These are phyloP conservation scores for Cladobotryum protrusum DNA, from an alignment of 2,329 filamentous ascomycete genomes.

Conservation along the genomic window DNA sequence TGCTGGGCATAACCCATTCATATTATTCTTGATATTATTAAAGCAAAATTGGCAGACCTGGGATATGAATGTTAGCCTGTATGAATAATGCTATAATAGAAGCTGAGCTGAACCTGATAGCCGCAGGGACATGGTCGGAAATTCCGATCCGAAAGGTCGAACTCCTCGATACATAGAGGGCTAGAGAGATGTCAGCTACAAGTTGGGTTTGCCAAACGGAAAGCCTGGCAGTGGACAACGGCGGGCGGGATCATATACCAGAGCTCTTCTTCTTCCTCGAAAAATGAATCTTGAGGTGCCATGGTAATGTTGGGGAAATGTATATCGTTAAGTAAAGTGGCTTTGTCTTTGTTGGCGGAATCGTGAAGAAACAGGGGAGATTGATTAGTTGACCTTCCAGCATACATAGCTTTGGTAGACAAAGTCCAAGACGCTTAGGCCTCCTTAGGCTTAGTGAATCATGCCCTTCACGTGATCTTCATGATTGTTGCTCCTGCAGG, in stretches of 20 bases:
- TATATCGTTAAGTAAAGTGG: slow-evolving; percentile 6
- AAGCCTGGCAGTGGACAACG: slow-evolving; percentile 14
- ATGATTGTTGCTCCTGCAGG: too few species aligned
- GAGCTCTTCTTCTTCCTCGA: slow-evolving; percentile 65
- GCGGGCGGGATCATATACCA: slow-evolving; percentile 43
- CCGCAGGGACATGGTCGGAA: slow-evolving; percentile 96
- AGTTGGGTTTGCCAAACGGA: slow-evolving; percentile 16
- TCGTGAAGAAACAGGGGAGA: slow-evolving; percentile 18
- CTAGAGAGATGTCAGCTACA: slow-evolving; percentile 41
- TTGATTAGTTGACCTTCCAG: slow-evolving; percentile 13
- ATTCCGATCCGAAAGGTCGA: slow-evolving; percentile 94
- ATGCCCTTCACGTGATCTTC: slow-evolving; percentile 12
- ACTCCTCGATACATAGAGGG: slow-evolving; percentile 97
- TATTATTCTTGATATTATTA: slow-evolving; percentile 98
- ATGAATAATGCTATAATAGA: neutral
- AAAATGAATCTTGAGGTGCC: slow-evolving; percentile 64
- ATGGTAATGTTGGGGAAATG: slow-evolving; percentile 32
- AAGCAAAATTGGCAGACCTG: slow-evolving; percentile 99
- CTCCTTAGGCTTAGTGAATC: neutral
- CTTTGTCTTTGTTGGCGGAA: slow-evolving; percentile 12
- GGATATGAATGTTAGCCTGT: neutral
- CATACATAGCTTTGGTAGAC: slow-evolving; percentile 14
- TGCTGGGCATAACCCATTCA: slow-evolving; percentile 96
- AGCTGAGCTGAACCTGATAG: slow-evolving; percentile 70
- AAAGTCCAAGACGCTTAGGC: slow-evolving; percentile 9